Conservation (phyloP, 306 rosid species). For the Delonix regia region DNA sequence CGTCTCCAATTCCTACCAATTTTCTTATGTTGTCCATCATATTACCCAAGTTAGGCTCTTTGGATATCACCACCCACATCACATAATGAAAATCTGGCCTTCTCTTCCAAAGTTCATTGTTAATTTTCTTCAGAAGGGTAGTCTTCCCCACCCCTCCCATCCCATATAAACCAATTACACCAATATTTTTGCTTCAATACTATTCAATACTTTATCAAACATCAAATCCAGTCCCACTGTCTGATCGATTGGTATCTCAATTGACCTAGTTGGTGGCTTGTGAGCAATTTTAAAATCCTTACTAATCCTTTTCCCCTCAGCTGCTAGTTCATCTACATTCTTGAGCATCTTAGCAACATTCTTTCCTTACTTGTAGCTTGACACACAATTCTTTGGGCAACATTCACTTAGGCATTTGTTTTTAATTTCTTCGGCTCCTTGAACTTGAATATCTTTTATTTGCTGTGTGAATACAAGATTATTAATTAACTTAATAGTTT, state of each 20-base stretch:
- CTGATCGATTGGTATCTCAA: not conserved
- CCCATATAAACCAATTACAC: constrained; percentile 4
- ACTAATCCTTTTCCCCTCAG: not conserved
- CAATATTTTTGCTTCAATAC: not conserved
- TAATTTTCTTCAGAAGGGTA: not conserved
- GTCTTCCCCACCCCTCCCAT: constrained; percentile 2
- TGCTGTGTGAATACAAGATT: not conserved
- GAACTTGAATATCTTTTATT: not conserved
- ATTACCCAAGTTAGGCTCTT: not conserved
- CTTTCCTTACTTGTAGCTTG: not conserved
- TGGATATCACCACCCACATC: not conserved
- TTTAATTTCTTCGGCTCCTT: not conserved
- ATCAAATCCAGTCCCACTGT: not conserved
- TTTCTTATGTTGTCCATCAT: not conserved
- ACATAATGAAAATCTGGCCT: not conserved
- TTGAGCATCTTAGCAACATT: not conserved
- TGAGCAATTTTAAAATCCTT: not conserved
- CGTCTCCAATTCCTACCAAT: not conserved
- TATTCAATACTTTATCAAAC: not conserved
- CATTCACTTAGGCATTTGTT: not conserved
- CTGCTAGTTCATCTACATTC: not conserved
- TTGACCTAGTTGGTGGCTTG: not conserved
- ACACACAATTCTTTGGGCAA: not conserved
- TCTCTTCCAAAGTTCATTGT: not conserved
- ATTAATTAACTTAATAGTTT: not conserved